Evolutionary conservation across 2,329 filamentous ascomycete genomes (phyloP).

Genomic region (Trichothecium sympodiale): DNA sequence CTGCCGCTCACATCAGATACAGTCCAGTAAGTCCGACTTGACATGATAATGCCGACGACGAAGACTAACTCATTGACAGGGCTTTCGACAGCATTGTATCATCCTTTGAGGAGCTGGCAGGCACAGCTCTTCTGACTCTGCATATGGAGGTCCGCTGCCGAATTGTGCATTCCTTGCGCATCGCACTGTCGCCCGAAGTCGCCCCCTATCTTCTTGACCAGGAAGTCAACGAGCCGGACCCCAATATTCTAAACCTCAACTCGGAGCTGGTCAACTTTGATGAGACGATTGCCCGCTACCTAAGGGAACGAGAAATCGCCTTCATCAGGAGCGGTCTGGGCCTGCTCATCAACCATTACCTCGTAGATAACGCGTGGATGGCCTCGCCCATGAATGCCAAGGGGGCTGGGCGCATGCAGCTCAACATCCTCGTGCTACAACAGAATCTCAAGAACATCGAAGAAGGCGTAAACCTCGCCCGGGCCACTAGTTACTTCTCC

Average conservation of each 20-base stretch:
- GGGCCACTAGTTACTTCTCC: slow-evolving; percentile 56
- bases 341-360: slow-evolving; percentile 65
- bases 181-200: slow-evolving; percentile 47
- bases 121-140: slow-evolving; percentile 69
- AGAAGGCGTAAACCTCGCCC: slow-evolving; percentile 50
- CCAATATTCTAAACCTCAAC: slow-evolving; percentile 73
- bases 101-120: slow-evolving; percentile 71
- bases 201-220: slow-evolving; percentile 57
- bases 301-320: slow-evolving; percentile 58
- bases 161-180: slow-evolving; percentile 66
- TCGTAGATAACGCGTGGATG: slow-evolving; percentile 59
- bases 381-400: slow-evolving; percentile 75
- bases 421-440: slow-evolving; percentile 90
- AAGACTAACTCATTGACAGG: slow-evolving; percentile 24
- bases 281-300: slow-evolving; percentile 62
- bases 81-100: slow-evolving; percentile 79
- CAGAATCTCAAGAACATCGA: slow-evolving; percentile 95
- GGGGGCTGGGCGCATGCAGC: slow-evolving; percentile 77
- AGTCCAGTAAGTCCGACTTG: slow-evolving; percentile 49
- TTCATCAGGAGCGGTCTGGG: slow-evolving; percentile 73
- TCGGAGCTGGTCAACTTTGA: slow-evolving; percentile 78
- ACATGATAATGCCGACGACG: neutral
- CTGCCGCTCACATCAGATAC: slow-evolving; percentile 82
- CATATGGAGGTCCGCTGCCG: slow-evolving; percentile 84
- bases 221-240: slow-evolving; percentile 66